Evolutionary conservation across 2,329 filamentous ascomycete genomes (phyloP), one percentile per base, ranked within the genome.

Genomic region (Elsinoe ampelina): DNA sequence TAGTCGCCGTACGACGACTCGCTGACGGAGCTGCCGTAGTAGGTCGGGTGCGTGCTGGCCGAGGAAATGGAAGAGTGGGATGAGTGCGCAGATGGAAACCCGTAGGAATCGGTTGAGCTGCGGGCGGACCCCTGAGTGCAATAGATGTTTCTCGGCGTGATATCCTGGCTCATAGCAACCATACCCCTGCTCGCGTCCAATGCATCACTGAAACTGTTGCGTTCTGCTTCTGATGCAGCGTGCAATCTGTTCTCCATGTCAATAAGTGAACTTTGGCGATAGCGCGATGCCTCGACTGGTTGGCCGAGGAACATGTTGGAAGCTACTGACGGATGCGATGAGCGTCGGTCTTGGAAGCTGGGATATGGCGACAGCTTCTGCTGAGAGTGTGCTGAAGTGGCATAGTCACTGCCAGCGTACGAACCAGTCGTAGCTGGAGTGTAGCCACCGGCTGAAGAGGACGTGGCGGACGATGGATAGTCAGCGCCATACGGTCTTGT

Each of bases 131-230:
- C 67, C 58, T 72, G 77, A 62, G 81, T 80, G 60, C 86, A 89
- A 67, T 95, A 95, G 65, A 95, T 89, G 68, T 92, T 93, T 60
- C 91, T 80, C 11, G 91, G 89, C 1, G 90, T 95, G 65, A 84
- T 73, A 65, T 96, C 90, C 73, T 96, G 90, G 79, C 89, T 95
- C 80, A 97, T 87, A 36, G 90, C 89, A 22, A 96, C 81, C 88
- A 97, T 96, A 64, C 90, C 89, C 60, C 93, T 87, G 69, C 90
- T 91, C 20, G 91, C 91, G 70, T 96, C 92, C 57, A 97, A 83
- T 26, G 89, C 89, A 68, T 96, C 92, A 63, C 86, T 88, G 70
- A 91, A 95, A 64, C 84, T 86, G 64, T 85, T 78, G 57, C 79
- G 77, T 51, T 77, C 84, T 68, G 73, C 81, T 75, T 73, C 80